Base-by-base conservation (phyloP, 352 stramenopile genomes). In the Phytophthora litchii region DNA sequence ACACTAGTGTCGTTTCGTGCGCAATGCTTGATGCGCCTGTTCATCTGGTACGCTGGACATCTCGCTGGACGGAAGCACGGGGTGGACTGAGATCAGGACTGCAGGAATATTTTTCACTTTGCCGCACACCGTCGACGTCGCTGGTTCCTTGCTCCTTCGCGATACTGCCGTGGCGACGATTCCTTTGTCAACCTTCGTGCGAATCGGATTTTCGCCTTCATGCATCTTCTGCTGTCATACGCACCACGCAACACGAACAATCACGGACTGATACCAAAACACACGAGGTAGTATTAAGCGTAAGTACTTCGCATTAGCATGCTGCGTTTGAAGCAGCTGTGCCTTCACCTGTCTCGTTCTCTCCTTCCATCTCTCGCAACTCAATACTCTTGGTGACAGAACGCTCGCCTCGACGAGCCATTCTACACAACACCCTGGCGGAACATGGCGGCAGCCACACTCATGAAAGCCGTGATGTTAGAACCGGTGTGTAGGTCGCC, bases 391-490 rank as follows among this genome's bases (percentile, higher is more conserved):
- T 32, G 43, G 47, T n/a, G 35, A 56, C 29, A 32, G 34, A 37
- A 40, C 17, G 41, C 10, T 23, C 1, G 9, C 32, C 23, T 9
- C 14, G 23, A 27, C 23, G 23, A 1, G 6, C 36, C 8, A 9
- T 6, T 20, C 85, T 97, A 99, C 45, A 99, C 95, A 16, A 94
- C 94, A 44, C 97, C 97, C 80, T 99, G 97, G 60, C 83, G 77
- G 69, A 98, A 92, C 96, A 99, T 99, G 62, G 92, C 92, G 65
- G 98, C 91, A 8, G 96, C 97, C 35, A 99, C 95, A 43, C 92
- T 92, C 57, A 99, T 87, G 70, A 99, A 99, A 72, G 95, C 96
- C 34, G 88, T 85, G 78, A 99, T 99, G 76, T 97, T 98, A 21
- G 92, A 84, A 47, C 97, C 97, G n/a, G 80, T 72, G 74, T 94